Evolutionary conservation across 371 early-diverging fungal genomes (phyloP), one percentile per base, ranked within the genome.

Genomic region (Mucor saturninus): DNA sequence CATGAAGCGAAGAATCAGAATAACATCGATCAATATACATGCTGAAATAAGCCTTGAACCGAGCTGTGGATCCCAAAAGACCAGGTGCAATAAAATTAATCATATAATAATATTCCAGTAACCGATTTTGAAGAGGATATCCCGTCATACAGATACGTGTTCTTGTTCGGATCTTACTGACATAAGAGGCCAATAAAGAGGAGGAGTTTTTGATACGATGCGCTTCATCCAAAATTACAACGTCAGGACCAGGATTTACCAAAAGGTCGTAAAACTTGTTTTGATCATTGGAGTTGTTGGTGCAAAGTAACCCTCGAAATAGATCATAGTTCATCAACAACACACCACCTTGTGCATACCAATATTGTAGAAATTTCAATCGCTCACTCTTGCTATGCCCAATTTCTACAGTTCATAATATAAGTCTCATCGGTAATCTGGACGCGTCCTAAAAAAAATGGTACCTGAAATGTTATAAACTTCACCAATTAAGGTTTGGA

Each of bases 171-270:
- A 94, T 64, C 46, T 64, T 15, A 11, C 76, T 79, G 13, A 84
- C 58, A 0, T 79, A 56, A 0, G 42, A 29, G 0, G 88, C 67
- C 37, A 91, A 68, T 42, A 67, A 56, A 2, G 90, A 59, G 14
- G 70, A 57, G 5, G 72, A 55, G 64, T 89, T 95, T 61, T 95
- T 95, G 58, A 97, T 86, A 31, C 79, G 70, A 71, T 97, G 96
- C 3, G 90, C 95, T 73, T 97, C 96, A 72, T 97, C 97, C 1
- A 90, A 80, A 43, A 96, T 78, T 1, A 93, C 74, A 5, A 95
- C 39, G 13, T 88, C 80, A 1, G 95, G 89, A 0, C 91, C 93
- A 2, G 84, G 84, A 13, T 77, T 65, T 13, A 84, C 57, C 6
- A 92, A 60, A 13, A 71, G 72, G 10, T 46, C n/a, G 35, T 59